Conservation (phyloP, 1,284 basidiomycete genomes). For the Ustilago crameri region DNA sequence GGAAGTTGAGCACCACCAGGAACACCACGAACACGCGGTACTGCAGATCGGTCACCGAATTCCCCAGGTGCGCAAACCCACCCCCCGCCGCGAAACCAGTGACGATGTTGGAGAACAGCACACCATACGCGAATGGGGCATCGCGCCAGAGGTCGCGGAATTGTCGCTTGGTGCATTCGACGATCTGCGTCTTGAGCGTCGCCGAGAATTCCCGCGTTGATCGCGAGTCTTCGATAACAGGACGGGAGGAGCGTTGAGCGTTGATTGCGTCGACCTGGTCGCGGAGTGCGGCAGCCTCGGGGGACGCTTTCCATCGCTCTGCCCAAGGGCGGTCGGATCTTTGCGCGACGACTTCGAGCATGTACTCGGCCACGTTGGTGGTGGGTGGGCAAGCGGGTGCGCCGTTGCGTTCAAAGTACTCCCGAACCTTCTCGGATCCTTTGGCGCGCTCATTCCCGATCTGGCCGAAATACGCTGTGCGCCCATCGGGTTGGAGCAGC, state of each 20-base stretch:
- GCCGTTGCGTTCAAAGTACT: slow-evolving; percentile 59
- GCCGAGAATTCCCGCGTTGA: slow-evolving; percentile 73
- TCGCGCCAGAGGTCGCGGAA: slow-evolving; percentile 74
- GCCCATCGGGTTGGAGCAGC: slow-evolving; percentile 54
- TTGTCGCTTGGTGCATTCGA: slow-evolving; percentile 73
- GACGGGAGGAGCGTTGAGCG: slow-evolving; percentile 53
- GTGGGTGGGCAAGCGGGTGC: slow-evolving; percentile 49
- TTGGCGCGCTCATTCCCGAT: slow-evolving; percentile 45
- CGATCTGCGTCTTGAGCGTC: slow-evolving; percentile 72
- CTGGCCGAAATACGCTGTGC: slow-evolving; percentile 50
- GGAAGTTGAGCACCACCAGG: slow-evolving; percentile 54
- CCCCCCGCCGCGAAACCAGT: slow-evolving; percentile 63
- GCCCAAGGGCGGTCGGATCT: slow-evolving; percentile 38
- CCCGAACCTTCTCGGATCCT: slow-evolving; percentile 40
- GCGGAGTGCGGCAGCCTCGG: slow-evolving; percentile 69
- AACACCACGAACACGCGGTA: slow-evolving; percentile 47
- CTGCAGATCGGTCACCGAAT: slow-evolving; percentile 33
- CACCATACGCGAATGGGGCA: slow-evolving; percentile 81
- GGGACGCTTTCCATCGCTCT: slow-evolving; percentile 63
- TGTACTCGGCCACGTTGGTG: slow-evolving; percentile 64
- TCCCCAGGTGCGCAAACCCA: slow-evolving; percentile 45
- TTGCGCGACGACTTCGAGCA: slow-evolving; percentile 66
- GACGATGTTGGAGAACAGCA: slow-evolving; percentile 72
- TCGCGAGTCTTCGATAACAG: slow-evolving; percentile 38
- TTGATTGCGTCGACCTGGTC: slow-evolving; percentile 70